Evolutionary conservation across 805 yeast genomes (phyloP).

Genomic region (Candida germanica): DNA sequence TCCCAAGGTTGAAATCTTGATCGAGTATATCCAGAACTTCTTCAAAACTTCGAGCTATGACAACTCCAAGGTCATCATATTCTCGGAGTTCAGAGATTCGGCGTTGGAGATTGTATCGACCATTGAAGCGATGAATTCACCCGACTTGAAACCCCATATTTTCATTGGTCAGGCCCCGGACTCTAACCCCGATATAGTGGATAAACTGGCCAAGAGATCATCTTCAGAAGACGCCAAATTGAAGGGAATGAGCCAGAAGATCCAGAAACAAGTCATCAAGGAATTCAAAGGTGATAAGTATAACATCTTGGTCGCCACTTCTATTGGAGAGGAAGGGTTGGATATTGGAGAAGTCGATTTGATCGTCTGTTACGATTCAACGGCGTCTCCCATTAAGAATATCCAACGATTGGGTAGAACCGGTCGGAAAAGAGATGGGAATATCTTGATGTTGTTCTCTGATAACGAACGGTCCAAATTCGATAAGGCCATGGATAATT

Average conservation of each 20-base stretch:
- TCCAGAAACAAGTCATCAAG: slow-evolving; percentile 74
- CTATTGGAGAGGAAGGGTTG: slow-evolving; percentile 97
- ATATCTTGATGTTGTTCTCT: slow-evolving; percentile 70
- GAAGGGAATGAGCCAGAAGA: slow-evolving; percentile 87
- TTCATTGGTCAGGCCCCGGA: slow-evolving; percentile 91
- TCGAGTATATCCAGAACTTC: slow-evolving; percentile 35
- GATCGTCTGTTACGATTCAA: slow-evolving; percentile 89
- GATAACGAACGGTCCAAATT: slow-evolving; percentile 76
- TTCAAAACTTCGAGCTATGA: slow-evolving; percentile 38
- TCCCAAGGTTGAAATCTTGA: slow-evolving; percentile 65
- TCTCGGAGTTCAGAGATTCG: slow-evolving; percentile 85
- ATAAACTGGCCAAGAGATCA: slow-evolving; percentile 32
- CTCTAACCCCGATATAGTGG: slow-evolving; percentile 50
- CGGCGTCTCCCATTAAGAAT: slow-evolving; percentile 88
- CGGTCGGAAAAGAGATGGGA: slow-evolving; percentile 91
- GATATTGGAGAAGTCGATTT: slow-evolving; percentile 98
- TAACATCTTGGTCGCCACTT: slow-evolving; percentile 89
- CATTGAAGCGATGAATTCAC: slow-evolving; percentile 38
- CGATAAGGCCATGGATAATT: slow-evolving; percentile 81
- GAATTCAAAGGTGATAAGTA: slow-evolving; percentile 69
- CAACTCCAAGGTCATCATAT: slow-evolving; percentile 76
- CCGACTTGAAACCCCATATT: slow-evolving; percentile 62
- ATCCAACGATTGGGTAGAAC: slow-evolving; percentile 98
- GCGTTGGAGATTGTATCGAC: slow-evolving; percentile 81
- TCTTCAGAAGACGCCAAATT: slow-evolving; percentile 75